These are phyloP conservation scores for Gracilaria domingensis DNA, from an alignment of 23 red algal species.

Conservation along the genomic window DNA sequence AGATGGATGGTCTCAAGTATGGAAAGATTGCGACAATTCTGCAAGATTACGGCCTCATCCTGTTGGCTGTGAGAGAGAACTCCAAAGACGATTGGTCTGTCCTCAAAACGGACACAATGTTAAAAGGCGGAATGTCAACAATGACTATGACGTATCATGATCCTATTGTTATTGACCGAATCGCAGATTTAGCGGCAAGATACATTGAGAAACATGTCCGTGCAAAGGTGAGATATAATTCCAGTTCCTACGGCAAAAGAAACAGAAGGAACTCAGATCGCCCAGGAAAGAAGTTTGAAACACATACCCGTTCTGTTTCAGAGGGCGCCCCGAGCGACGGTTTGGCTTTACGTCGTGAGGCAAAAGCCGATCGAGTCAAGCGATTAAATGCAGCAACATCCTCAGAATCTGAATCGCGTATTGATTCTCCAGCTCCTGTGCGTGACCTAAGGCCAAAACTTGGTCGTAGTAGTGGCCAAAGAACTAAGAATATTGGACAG, in stretches of 20 bases:
- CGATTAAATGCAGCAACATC: not conserved
- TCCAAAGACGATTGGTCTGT: conserved; percentile 55
- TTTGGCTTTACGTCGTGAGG: not conserved
- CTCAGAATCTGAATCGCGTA: not conserved
- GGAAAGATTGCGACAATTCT: conserved; percentile 57
- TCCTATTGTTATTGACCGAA: conserved; percentile 48
- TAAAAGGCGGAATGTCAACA: conserved; percentile 17
- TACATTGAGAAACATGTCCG: conserved; percentile 37
- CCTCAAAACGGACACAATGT: conserved; percentile 11
- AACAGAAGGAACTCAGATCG: not conserved
- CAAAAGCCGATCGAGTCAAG: not conserved
- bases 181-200: conserved; percentile 54
- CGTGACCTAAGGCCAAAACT: not conserved
- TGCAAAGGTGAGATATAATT: not conserved
- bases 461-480: not conserved
- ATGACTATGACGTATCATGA: conserved; percentile 69
- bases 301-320: conserved; percentile 3
- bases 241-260: not conserved
- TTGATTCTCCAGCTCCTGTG: not conserved
- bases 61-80: conserved; percentile 56
- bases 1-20: conserved; percentile 62
- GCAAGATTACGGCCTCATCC: conserved; percentile 74
- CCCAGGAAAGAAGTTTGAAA: not conserved
- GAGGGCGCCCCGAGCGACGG: not conserved
- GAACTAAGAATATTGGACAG: not conserved